Evolutionary conservation across 306 rosid species (phyloP).

Genomic region (Inga laurina): DNA sequence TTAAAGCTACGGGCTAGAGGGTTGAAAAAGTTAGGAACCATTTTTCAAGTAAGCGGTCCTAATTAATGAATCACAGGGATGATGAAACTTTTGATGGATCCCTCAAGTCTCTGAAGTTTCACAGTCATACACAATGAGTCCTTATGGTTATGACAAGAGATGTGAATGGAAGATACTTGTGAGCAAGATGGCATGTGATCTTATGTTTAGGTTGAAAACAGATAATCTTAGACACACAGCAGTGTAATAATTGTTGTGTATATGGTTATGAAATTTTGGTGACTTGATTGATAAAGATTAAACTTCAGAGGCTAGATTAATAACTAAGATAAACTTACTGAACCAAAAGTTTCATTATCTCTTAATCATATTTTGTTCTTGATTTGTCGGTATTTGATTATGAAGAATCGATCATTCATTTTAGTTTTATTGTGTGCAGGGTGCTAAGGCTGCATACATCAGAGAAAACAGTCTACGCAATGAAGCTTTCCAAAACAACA

Average conservation of each 20-base stretch:
- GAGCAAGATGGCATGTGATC: no score
- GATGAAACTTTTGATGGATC: no score
- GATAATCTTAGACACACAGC: background rate
- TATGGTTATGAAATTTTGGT: no score
- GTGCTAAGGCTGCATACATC: slow-evolving; percentile 64
- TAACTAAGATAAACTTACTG: background rate
- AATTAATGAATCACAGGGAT: background rate
- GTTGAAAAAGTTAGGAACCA: slow-evolving; percentile 71
- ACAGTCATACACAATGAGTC: no score
- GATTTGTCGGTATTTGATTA: background rate
- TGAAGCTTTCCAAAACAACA: slow-evolving; percentile 38
- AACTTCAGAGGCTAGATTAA: background rate
- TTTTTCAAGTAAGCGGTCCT: slow-evolving; percentile 73
- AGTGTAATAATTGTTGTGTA: background rate
- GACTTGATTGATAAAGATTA: background rate
- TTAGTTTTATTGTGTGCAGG: slow-evolving; percentile 41
- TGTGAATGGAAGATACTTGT: background rate
- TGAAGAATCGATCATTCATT: background rate
- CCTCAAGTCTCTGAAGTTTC: background rate
- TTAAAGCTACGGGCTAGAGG: slow-evolving; percentile 67
- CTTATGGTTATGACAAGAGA: background rate
- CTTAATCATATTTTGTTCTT: background rate
- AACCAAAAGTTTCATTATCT: no score
- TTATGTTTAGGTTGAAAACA: no score
- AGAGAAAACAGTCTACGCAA: slow-evolving; percentile 85